These are phyloP conservation scores for Scutellaria barbata DNA, from an alignment of 257 asterid genomes.

Conservation along the genomic window DNA sequence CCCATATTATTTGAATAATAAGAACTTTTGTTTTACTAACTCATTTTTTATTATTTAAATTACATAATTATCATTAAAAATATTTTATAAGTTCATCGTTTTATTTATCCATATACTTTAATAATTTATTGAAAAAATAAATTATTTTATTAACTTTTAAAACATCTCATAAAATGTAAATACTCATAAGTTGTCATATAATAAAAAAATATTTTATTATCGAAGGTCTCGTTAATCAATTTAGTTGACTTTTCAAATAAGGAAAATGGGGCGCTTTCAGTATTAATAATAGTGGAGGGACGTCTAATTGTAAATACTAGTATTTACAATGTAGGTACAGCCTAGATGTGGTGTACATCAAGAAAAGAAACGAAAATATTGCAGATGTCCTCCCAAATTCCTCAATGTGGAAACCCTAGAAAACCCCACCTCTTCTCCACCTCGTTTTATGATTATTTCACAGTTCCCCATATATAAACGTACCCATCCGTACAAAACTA, in stretches of 20 bases:
- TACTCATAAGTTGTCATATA: no score
- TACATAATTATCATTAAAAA: no score
- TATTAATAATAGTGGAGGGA: constrained; percentile 33
- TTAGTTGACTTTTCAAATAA: background rate
- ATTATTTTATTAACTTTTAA: no score
- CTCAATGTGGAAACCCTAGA: constrained; percentile 54
- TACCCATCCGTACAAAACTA: constrained; percentile 22
- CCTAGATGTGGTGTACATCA: constrained; percentile 24
- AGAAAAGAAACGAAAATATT: constrained; percentile 29
- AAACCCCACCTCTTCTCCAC: constrained; percentile 36
- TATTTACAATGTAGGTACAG: constrained; percentile 10
- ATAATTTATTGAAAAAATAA: no score
- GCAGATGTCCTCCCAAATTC: constrained; percentile 26
- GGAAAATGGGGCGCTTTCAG: constrained; percentile 17
- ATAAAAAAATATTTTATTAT: no score
- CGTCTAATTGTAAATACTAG: constrained; percentile 5
- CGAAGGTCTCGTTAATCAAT: no score
- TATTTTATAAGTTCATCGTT: no score
- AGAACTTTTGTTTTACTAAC: no score
- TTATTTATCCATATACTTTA: no score
- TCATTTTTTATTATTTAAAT: no score
- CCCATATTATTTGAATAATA: no score
- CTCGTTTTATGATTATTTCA: constrained; percentile 35
- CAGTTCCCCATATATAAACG: constrained; percentile 24
- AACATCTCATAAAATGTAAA: no score